These are phyloP conservation scores for Magnolia sinica DNA, from an alignment of 164 flowering plant genomes.

Conservation along the genomic window DNA sequence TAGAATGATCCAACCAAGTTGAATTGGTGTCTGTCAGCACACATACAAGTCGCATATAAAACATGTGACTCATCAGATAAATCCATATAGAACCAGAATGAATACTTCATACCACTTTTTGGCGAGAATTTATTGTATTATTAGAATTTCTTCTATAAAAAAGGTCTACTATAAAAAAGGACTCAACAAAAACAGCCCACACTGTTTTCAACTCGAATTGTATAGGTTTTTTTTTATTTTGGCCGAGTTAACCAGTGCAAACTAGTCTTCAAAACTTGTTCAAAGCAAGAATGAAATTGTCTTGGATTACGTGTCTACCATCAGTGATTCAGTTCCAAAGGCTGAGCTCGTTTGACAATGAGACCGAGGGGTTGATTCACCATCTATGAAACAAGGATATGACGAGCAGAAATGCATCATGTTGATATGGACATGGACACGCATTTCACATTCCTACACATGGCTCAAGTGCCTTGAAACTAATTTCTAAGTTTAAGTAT, in stretches of 20 bases:
- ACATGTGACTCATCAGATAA: too few species aligned
- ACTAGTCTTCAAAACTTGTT: too few species aligned
- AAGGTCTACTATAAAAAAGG: not conserved
- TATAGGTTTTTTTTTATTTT: not conserved
- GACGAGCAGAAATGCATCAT: not conserved
- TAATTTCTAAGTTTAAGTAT: too few species aligned
- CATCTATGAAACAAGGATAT: not conserved
- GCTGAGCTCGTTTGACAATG: not conserved
- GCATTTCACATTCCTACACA: too few species aligned
- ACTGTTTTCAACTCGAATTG: not conserved
- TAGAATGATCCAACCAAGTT: too few species aligned
- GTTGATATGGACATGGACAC: not conserved
- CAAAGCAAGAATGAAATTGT: not conserved
- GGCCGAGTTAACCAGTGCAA: not conserved
- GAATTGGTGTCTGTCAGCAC: too few species aligned
- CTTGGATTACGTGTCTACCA: not conserved
- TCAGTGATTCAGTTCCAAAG: not conserved
- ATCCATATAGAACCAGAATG: too few species aligned
- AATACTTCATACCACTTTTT: too few species aligned
- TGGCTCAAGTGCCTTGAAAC: too few species aligned
- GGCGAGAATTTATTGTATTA: too few species aligned
- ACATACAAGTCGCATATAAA: too few species aligned
- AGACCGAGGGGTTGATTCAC: not conserved
- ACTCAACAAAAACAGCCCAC: not conserved
- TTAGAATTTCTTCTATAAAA: not conserved